These are phyloP conservation scores for Aurinia saxatilis DNA, from an alignment of 345 rosid genomes.

Conservation along the genomic window DNA sequence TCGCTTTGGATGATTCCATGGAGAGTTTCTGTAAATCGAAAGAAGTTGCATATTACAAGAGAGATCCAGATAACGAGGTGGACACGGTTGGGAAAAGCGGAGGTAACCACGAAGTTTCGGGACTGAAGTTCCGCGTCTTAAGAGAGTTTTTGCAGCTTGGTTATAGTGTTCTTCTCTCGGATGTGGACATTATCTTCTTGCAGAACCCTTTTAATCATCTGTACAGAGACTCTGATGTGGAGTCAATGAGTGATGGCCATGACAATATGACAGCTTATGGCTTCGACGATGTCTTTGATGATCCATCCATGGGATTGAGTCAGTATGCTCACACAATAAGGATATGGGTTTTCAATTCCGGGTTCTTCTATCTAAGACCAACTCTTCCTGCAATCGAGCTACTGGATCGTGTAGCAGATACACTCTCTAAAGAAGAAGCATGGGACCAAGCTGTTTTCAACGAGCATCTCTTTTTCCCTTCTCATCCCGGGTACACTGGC, in stretches of 20 bases:
- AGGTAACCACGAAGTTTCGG: slow-evolving; percentile 76
- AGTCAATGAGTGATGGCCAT: slow-evolving; percentile 88
- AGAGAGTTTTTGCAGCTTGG: slow-evolving; percentile 96
- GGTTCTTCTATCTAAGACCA: slow-evolving; percentile 81
- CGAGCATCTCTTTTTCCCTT: slow-evolving; percentile 78
- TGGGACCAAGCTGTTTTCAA: slow-evolving; percentile 96
- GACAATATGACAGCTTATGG: slow-evolving; percentile 74
- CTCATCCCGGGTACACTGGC: slow-evolving; percentile 75
- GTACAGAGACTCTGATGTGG: slow-evolving; percentile 81
- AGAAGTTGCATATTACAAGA: slow-evolving; percentile 56
- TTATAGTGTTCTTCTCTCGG: slow-evolving; percentile 73
- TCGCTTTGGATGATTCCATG: slow-evolving; percentile 57
- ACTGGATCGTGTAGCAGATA: slow-evolving; percentile 69
- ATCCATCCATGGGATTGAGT: slow-evolving; percentile 77
- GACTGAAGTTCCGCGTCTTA: slow-evolving; percentile 64
- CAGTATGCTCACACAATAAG: slow-evolving; percentile 80
- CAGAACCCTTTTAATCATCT: slow-evolving; percentile 81
- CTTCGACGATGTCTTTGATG: slow-evolving; percentile 64
- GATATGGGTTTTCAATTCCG: slow-evolving; percentile 93
- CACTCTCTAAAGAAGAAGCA: slow-evolving; percentile 37
- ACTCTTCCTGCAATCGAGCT: slow-evolving; percentile 80
- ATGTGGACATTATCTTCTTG: slow-evolving; percentile 62
- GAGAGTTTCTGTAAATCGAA: slow-evolving; percentile 52
- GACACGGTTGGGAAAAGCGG: slow-evolving; percentile 56
- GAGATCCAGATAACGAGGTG: slow-evolving; percentile 58